These are phyloP conservation scores for Batkoa obscura DNA, from an alignment of 371 early-diverging fungal genomes.

Conservation along the genomic window DNA sequence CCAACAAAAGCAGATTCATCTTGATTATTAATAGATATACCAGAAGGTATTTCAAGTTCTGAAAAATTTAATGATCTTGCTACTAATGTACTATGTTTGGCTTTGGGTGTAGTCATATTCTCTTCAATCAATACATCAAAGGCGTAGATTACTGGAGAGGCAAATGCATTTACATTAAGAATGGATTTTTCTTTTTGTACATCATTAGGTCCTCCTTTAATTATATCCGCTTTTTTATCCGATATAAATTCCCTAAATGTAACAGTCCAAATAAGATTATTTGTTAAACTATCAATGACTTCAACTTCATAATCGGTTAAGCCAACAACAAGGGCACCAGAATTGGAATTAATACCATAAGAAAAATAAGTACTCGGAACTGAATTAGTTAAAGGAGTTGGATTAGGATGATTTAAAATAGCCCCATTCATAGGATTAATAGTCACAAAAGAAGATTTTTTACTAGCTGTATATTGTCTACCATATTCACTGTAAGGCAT, in stretches of 20 bases:
- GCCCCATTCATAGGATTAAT: slow-evolving; percentile 48
- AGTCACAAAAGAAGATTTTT: slow-evolving; percentile 39
- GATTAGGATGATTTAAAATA: slow-evolving; percentile 19
- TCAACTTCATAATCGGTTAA: neutral
- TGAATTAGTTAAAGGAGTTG: slow-evolving; percentile 37
- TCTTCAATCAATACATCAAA: slow-evolving; percentile 16
- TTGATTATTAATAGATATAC: neutral
- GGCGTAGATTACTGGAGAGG: slow-evolving; percentile 14
- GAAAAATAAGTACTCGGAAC: too few relatives aligned
- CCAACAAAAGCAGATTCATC: slow-evolving; percentile 21
- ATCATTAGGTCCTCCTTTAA: too few relatives aligned
- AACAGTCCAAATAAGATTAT: slow-evolving; percentile 9
- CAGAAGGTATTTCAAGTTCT: slow-evolving; percentile 1
- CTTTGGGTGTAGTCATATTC: neutral
- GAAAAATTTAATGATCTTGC: slow-evolving; percentile 5
- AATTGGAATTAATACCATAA: too few relatives aligned
- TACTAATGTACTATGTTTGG: slow-evolving; percentile 2
- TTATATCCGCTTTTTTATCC: too few relatives aligned
- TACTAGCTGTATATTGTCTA: slow-evolving; percentile 47
- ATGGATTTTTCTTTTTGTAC: too few relatives aligned
- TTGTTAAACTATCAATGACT: neutral
- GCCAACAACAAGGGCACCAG: slow-evolving; percentile 21
- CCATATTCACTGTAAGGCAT: too few relatives aligned
- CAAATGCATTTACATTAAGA: slow-evolving; percentile 15
- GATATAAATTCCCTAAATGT: neutral